phyloP scores from a whole-genome alignment of 108 stramenopile genomes.

The Ochromonas danica region DNA sequence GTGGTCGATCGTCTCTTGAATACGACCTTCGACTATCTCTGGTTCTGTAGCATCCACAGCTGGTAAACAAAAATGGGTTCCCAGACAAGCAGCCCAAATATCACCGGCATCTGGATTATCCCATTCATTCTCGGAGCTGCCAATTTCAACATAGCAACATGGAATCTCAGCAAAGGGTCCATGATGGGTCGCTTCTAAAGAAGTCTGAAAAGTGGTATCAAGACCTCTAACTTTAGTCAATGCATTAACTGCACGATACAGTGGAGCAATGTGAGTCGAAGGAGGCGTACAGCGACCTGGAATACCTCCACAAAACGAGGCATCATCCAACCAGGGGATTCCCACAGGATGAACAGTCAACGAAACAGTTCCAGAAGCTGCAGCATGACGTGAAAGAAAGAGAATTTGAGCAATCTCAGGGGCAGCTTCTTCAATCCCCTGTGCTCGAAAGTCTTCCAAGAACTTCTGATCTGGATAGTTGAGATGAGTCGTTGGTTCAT shows the following conservation, averaged over 20 bases:
- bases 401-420: not conserved
- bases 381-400: slow-evolving; percentile 4
- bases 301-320: not conserved
- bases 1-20: no score
- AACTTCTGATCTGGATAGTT: no score
- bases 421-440: no score
- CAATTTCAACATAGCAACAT: slow-evolving; percentile 23
- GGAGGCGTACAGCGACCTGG: not conserved
- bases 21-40: not conserved
- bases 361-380: not conserved
- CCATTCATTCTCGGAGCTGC: not conserved
- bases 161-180: not conserved
- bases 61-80: not conserved
- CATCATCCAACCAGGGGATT: not conserved
- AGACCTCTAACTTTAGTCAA: not conserved
- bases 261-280: not conserved
- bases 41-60: not conserved
- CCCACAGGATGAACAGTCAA: slow-evolving; percentile 19
- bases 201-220: not conserved
- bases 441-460: no score
- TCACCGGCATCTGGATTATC: not conserved
- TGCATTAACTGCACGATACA: not conserved
- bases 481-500: no score
- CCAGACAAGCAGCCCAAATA: not conserved
- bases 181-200: slow-evolving; percentile 18